Base-by-base conservation (phyloP, 352 stramenopile species). In the Pythium aristosporum region DNA sequence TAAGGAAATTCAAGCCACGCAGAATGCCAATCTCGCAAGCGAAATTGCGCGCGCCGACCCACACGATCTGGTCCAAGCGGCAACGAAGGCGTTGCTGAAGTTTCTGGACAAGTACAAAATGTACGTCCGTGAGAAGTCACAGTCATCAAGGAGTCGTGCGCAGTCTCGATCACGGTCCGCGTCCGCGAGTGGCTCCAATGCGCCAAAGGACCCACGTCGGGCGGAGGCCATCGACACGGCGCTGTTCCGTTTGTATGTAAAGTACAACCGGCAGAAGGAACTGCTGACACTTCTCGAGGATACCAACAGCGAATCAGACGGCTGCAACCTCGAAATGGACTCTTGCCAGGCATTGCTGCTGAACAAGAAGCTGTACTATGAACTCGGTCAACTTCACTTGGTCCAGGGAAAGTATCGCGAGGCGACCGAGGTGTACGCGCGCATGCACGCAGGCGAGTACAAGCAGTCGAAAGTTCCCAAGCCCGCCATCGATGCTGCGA, bases 381-480 rank as follows among this genome's bases (percentile, higher is more conserved):
- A 96, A 51, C 67, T 86, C 13, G 87, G 75, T 1, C 80, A 92
- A 62, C 57, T 96, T 6, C 67, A 88, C 13, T 70, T 88, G 15
- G 77, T 82, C 47, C 82, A 94, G 39, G 72, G 82, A 25, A 90
- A 79, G 44, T 82, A 88, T 56, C 74, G 80, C 7, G 79, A 91
- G 25, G 84, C 81, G 0, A 72, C 97, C 23, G 92, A 98, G 42
- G 76, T 97, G 20, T 94, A 92, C 62, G 71, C 86, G 41, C 77
- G 79, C 30, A 68, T 96, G 57, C 84, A 92, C 36, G 76, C 81
- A 5, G 88, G 89, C 23, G 77, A 92, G 48, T 86, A 92, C 57
- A 88, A 96, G 52, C 92, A 97, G 52, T 91, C 80, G 0, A 88
- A 77, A 16, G 73, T 96, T 16, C 90, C 91, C 1, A 96, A 87